Evolutionary conservation across 2,329 filamentous ascomycete genomes (phyloP).

Genomic region (Fusarium guadeloupense): DNA sequence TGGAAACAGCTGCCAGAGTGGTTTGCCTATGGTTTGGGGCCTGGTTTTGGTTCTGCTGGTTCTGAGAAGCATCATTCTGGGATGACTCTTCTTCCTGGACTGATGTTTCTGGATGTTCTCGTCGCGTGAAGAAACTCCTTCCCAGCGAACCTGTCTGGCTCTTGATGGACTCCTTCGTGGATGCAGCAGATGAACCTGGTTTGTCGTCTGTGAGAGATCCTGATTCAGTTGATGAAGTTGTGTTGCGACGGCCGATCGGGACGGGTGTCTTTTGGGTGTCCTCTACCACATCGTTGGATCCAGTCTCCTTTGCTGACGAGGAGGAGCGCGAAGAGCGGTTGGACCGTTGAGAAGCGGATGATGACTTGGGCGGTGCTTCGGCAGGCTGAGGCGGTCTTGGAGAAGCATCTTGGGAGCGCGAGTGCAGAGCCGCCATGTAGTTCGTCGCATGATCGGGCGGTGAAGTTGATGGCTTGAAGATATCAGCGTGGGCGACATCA

Average conservation of each 20-base stretch:
- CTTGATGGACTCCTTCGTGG: constrained; percentile 50
- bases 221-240: constrained; percentile 51
- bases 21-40: constrained; percentile 50
- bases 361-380: constrained; percentile 49
- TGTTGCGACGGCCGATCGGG: constrained; percentile 48
- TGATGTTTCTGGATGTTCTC: constrained; percentile 50
- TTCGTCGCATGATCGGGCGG: constrained; percentile 68
- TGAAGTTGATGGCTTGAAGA: constrained; percentile 65
- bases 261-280: constrained; percentile 43
- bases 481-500: constrained; percentile 72
- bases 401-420: constrained; percentile 65
- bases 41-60: constrained; percentile 46
- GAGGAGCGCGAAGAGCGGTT: constrained; percentile 64
- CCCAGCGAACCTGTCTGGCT: constrained; percentile 52
- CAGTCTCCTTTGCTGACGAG: constrained; percentile 54
- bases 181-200: constrained; percentile 46
- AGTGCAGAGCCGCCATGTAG: constrained; percentile 75
- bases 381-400: constrained; percentile 52
- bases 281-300: constrained; percentile 51
- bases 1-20: constrained; percentile 64
- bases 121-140: constrained; percentile 53
- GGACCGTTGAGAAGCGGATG: constrained; percentile 51
- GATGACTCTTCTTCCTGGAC: constrained; percentile 49
- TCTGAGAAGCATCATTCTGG: constrained; percentile 48
- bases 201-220: constrained; percentile 37